These are phyloP conservation scores for Starmerella scarabaei DNA, from an alignment of 805 yeast genomes.

Conservation along the genomic window DNA sequence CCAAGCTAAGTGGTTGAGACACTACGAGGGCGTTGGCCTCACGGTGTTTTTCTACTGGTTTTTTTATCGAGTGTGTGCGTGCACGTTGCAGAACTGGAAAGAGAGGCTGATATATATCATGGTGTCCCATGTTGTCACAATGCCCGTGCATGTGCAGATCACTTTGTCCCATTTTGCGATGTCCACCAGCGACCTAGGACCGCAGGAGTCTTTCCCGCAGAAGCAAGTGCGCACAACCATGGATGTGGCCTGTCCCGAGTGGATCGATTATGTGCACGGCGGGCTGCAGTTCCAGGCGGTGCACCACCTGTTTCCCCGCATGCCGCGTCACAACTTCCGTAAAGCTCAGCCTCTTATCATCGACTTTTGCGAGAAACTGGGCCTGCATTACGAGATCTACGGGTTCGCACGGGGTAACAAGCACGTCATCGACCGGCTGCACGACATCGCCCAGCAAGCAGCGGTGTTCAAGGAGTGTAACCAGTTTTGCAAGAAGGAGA, in stretches of 20 bases:
- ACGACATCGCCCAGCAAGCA: conserved; percentile 70
- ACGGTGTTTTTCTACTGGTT: conserved; percentile 68
- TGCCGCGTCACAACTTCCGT: conserved; percentile 80
- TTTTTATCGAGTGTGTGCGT: conserved; percentile 48
- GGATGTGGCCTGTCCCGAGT: conserved; percentile 89
- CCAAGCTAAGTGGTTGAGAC: conserved; percentile 75
- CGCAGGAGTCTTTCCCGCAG: conserved; percentile 62
- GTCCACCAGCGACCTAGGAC: conserved; percentile 81
- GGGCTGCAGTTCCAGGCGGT: conserved; percentile 86
- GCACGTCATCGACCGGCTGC: conserved; percentile 53
- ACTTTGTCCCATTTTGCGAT: conserved; percentile 84
- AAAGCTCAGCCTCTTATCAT: conserved; percentile 58
- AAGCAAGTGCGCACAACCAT: conserved; percentile 80
- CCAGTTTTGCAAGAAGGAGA: conserved; percentile 44
- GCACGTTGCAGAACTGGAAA: conserved; percentile 39
- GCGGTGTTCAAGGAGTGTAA: conserved; percentile 62
- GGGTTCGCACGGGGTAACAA: conserved; percentile 72
- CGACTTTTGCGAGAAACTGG: conserved; percentile 62
- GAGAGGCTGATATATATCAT: conserved; percentile 47
- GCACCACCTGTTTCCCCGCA: conserved; percentile 78
- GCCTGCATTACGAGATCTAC: conserved; percentile 67
- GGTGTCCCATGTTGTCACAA: conserved; percentile 67
- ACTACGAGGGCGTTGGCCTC: conserved; percentile 61
- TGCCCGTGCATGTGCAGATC: conserved; percentile 90
- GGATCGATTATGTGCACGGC: conserved; percentile 86